phyloP scores from a whole-genome alignment of 2,329 filamentous ascomycete genomes.

The Alternaria panax region DNA sequence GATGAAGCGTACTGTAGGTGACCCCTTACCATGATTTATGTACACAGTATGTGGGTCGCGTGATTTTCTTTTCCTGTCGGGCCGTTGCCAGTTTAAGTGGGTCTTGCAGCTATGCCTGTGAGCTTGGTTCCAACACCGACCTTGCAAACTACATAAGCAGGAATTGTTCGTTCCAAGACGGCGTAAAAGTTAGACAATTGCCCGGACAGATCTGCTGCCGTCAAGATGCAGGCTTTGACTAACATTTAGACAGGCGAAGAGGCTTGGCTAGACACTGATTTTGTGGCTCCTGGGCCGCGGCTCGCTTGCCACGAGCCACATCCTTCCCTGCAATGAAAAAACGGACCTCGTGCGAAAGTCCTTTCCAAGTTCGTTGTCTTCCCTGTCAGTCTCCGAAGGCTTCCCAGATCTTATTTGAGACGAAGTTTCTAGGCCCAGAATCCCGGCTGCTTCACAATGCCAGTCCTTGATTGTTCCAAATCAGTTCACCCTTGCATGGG shows the following conservation, averaged over 20 bases:
- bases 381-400: conserved; percentile 6
- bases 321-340: conserved; percentile 11
- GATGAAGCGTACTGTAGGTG: not conserved
- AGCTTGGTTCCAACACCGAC: not conserved
- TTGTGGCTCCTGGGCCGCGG: not conserved
- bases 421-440: conserved; percentile 1
- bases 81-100: conserved; percentile 5
- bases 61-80: conserved; percentile 4
- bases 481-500: conserved; percentile 2
- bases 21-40: not conserved
- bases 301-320: not conserved
- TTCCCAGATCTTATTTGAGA: conserved; percentile 9
- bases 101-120: not conserved
- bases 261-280: not conserved
- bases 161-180: not conserved
- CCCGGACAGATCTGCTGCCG: not conserved
- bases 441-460: conserved; percentile 1
- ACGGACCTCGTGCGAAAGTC: not conserved
- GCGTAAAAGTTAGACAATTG: not conserved
- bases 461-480: conserved; percentile 1
- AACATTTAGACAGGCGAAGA: not conserved
- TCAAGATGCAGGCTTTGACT: not conserved
- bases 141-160: not conserved
- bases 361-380: not conserved
- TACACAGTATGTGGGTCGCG: not conserved